Percentiles rank a stretch among this genome's conserved stretches.
These are phyloP conservation scores for Striga asiatica DNA, from an alignment of 257 asterid genomes.

Conservation along the genomic window DNA sequence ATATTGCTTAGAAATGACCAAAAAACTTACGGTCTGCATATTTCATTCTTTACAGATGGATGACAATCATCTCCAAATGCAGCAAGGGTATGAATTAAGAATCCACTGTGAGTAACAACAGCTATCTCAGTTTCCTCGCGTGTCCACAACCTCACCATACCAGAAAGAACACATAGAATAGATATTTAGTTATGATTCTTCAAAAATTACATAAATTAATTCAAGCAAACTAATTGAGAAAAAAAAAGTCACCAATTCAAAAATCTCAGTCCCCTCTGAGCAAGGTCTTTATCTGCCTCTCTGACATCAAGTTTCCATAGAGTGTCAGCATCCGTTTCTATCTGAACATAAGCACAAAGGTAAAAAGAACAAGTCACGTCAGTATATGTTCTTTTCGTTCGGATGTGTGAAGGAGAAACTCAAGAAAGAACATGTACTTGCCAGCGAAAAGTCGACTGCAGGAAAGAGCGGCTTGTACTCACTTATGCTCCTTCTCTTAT, in stretches of 20 bases:
- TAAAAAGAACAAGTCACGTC: not conserved
- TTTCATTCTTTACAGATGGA: conserved; percentile 56
- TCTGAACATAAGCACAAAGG: conserved; percentile 36
- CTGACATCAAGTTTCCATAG: conserved; percentile 62
- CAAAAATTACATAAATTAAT: not conserved
- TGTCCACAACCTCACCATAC: conserved; percentile 65
- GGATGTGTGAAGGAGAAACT: conserved; percentile 10
- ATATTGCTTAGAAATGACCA: too few relatives aligned
- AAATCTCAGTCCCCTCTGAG: conserved; percentile 69
- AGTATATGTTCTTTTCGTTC: not conserved
- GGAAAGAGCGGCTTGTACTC: conserved; percentile 76
- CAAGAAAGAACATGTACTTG: conserved; percentile 28
- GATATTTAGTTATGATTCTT: not conserved
- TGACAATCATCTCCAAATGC: conserved; percentile 72
- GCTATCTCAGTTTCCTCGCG: conserved; percentile 89
- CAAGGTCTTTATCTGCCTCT: conserved; percentile 61
- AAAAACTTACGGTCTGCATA: conserved; percentile 54
- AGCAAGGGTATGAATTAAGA: conserved; percentile 53
- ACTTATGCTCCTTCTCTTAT: conserved; percentile 72
- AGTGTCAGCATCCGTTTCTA: conserved; percentile 64
- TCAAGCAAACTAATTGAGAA: not conserved
- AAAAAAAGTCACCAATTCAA: conserved; percentile 55
- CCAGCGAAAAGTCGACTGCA: conserved; percentile 84
- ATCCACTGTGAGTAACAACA: conserved; percentile 81
- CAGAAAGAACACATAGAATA: not conserved